Evolutionary conservation across 148 eudicot genomes (phyloP).

Genomic region (Persicaria tinctoria): DNA sequence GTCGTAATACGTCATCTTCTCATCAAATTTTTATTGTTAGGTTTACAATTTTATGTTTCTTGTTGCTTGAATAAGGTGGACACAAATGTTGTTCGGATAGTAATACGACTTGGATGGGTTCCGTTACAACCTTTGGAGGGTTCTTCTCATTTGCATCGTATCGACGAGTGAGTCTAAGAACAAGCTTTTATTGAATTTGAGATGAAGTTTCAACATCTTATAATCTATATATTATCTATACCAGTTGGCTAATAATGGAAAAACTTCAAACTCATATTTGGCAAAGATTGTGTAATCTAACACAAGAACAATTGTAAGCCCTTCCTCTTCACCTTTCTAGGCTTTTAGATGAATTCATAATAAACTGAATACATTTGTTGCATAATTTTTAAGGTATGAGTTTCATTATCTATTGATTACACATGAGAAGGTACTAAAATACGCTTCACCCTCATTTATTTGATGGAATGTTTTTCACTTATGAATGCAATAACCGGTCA

Average conservation of each 20-base stretch:
- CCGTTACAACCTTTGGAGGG: not conserved
- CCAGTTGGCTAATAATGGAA: constrained; percentile 15
- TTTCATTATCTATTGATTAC: constrained; percentile 21
- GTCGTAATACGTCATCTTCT: not conserved
- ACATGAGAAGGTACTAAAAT: constrained; percentile 19
- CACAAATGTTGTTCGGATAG: constrained; percentile 7
- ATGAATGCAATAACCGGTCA: too few relatives aligned
- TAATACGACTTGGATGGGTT: constrained; percentile 8
- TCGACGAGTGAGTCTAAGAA: not conserved
- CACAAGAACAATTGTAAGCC: constrained; percentile 14
- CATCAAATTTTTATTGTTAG: not conserved
- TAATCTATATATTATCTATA: not conserved
- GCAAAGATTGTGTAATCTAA: constrained; percentile 14
- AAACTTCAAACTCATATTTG: constrained; percentile 17
- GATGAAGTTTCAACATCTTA: too few relatives aligned
- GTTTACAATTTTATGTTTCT: not conserved
- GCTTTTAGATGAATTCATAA: not conserved
- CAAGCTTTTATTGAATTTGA: not conserved
- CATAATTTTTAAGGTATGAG: constrained; percentile 14
- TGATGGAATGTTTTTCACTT: not conserved
- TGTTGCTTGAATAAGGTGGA: constrained; percentile 7
- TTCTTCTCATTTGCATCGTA: not conserved
- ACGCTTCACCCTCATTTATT: not conserved
- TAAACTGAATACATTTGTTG: not conserved
- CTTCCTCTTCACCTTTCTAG: not conserved